Evolutionary conservation across 768 basidiomycete genomes (phyloP).

Genomic region (Tremella mesenterica): DNA sequence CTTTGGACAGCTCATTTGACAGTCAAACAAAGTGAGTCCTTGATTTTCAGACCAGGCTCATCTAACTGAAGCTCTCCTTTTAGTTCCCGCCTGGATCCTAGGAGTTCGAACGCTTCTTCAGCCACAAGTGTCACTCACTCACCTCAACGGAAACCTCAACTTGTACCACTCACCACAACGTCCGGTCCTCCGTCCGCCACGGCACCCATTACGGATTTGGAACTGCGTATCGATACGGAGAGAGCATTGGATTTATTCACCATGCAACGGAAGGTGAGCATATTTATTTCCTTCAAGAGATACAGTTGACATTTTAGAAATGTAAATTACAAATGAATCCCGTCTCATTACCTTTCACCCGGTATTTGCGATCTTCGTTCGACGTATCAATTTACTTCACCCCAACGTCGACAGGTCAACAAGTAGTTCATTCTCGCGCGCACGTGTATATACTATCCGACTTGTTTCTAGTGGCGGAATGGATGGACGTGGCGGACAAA

Average conservation of each 20-base stretch:
- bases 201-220: slow-evolving; percentile 59
- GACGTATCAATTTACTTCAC: slow-evolving; percentile 69
- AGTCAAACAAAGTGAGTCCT: slow-evolving; percentile 33
- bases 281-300: not conserved
- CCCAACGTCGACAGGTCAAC: slow-evolving; percentile 61
- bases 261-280: slow-evolving; percentile 75
- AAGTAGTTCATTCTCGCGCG: slow-evolving; percentile 65
- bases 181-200: slow-evolving; percentile 13
- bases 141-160: slow-evolving; percentile 22
- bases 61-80: slow-evolving; percentile 32
- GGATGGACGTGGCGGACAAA: slow-evolving; percentile 62
- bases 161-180: slow-evolving; percentile 8
- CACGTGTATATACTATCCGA: slow-evolving; percentile 87
- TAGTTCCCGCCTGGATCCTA: slow-evolving; percentile 27
- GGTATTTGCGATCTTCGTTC: slow-evolving; percentile 63
- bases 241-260: slow-evolving; percentile 87
- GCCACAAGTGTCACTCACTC: slow-evolving; percentile 30
- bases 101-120: slow-evolving; percentile 32
- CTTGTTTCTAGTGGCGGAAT: slow-evolving; percentile 80
- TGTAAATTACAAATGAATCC: slow-evolving; percentile 86
- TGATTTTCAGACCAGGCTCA: not conserved
- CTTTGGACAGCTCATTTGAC: slow-evolving; percentile 30
- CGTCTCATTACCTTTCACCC: slow-evolving; percentile 64
- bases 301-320: slow-evolving; percentile 50
- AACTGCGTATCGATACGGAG: slow-evolving; percentile 65